Base-by-base conservation (phyloP, 208 protist genomes). In the Trypanosoma melophagium region DNA sequence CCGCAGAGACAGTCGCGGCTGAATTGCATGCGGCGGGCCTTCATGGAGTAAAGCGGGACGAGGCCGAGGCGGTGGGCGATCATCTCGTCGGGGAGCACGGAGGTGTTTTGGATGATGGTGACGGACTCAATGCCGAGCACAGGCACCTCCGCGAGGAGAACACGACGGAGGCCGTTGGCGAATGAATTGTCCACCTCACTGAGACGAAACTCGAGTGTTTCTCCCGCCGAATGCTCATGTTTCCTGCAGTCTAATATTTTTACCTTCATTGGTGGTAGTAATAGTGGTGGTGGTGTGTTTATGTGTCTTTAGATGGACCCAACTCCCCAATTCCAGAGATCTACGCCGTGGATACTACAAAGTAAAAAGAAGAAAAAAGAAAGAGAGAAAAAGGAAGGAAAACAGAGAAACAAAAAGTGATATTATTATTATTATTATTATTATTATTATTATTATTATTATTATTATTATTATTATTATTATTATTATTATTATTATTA, bases 71-170 rank as follows among this genome's bases (percentile, higher is more conserved):
- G 81, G 75, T 99, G 99, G 3, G 98, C 94, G 21, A 99, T 92
- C 84, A 99, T 99, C 76, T 99, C 98, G 79, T 99, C 99, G 7
- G 90, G 86, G 17, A 99, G 83, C n/a, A 99, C 92, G 7, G 97
- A 98, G 7, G 95, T 96, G 74, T 98, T 98, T 62, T 94, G 76
- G 7, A 86, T 53, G 35, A 99, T 87, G 12, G 98, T 96, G 1
- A 99, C 98, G 1, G 93, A 74, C 75, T 99, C 98, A 38, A 99
- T 98, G 25, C 96, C 96, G 21, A 99, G 89, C 0, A 92, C 98
- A 28, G 98, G 97, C n/a, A 99, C 89, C 80, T 99, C 98, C n/a
- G 98, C 93, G 21, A 99, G 92, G 82, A 99, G 98, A 24, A 99
- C 92, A 38, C 99, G 83, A 14, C 98, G 87, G 17, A 99, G 86